phyloP scores from a whole-genome alignment of 345 rosid species.

The Kandelia obovata region DNA sequence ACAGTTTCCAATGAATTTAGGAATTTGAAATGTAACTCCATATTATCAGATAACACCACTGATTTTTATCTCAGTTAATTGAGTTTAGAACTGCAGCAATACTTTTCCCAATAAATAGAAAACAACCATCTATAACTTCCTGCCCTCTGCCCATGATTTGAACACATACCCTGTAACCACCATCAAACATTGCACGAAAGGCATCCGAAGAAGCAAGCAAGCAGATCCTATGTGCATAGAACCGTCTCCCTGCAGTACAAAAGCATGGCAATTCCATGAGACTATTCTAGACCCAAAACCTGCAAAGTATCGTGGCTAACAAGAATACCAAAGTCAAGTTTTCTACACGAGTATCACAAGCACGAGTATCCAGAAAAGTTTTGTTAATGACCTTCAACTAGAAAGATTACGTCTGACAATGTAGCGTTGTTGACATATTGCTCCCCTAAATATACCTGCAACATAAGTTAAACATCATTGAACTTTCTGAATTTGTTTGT shows the following conservation, averaged over 20 bases:
- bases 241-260: constrained; percentile 66
- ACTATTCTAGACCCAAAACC: not conserved
- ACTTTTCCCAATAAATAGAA: not conserved
- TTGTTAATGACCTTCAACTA: constrained; percentile 75
- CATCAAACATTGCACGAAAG: constrained; percentile 99
- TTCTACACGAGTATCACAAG: constrained; percentile 2
- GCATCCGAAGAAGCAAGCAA: constrained; percentile 99
- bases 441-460: constrained; percentile 94
- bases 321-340: not conserved
- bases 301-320: not conserved
- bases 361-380: constrained; percentile 10
- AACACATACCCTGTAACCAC: constrained; percentile 72
- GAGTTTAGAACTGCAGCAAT: not conserved
- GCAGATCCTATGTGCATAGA: constrained; percentile 97
- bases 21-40: not conserved
- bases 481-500: not conserved
- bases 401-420: constrained; percentile 90
- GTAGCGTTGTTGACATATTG: constrained; percentile 88
- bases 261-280: constrained; percentile 1
- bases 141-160: not conserved
- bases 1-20: not conserved
- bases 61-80: not conserved
- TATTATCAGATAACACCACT: constrained; percentile 3
- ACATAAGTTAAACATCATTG: not conserved
- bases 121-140: not conserved